A percentile compares a stretch with the other conserved stretches of the same genome.
Evolutionary conservation across 768 basidiomycete genomes (phyloP).

Genomic region (Lentinula raphanica): DNA sequence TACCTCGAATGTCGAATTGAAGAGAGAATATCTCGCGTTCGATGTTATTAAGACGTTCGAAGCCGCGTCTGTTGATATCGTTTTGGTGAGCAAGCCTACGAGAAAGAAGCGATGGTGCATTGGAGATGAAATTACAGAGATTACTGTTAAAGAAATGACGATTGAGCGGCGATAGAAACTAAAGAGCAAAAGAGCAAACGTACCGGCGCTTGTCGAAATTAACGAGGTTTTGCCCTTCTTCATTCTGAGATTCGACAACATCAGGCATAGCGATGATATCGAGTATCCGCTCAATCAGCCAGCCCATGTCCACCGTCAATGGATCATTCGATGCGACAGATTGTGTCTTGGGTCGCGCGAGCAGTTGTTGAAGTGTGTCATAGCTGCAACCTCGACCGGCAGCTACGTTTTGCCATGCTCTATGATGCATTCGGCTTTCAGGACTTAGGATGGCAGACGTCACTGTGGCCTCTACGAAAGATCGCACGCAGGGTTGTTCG

Average conservation of each 20-base stretch:
- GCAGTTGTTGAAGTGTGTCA: conserved; percentile 55
- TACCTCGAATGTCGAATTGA: conserved; percentile 65
- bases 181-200: conserved; percentile 12
- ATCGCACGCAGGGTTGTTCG: conserved; percentile 65
- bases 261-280: conserved; percentile 77
- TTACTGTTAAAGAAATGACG: conserved; percentile 37
- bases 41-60: conserved; percentile 71
- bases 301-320: conserved; percentile 72
- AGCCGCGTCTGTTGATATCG: conserved; percentile 59
- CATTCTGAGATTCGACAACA: conserved; percentile 48
- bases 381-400: conserved; percentile 52
- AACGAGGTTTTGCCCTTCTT: conserved; percentile 55
- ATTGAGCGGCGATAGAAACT: conserved; percentile 14
- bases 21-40: conserved; percentile 60
- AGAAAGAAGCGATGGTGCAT: conserved; percentile 40
- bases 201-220: conserved; percentile 84
- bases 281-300: conserved; percentile 77
- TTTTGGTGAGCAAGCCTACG: conserved; percentile 43
- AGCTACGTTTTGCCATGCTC: conserved; percentile 77
- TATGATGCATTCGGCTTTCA: conserved; percentile 71
- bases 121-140: conserved; percentile 58
- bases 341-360: conserved; percentile 46
- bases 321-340: conserved; percentile 41
- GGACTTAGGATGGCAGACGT: conserved; percentile 73
- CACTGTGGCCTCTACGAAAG: conserved; percentile 75